Base-by-base conservation (phyloP, 495 filamentous ascomycete genomes). In the Penicillium mononematosum region DNA sequence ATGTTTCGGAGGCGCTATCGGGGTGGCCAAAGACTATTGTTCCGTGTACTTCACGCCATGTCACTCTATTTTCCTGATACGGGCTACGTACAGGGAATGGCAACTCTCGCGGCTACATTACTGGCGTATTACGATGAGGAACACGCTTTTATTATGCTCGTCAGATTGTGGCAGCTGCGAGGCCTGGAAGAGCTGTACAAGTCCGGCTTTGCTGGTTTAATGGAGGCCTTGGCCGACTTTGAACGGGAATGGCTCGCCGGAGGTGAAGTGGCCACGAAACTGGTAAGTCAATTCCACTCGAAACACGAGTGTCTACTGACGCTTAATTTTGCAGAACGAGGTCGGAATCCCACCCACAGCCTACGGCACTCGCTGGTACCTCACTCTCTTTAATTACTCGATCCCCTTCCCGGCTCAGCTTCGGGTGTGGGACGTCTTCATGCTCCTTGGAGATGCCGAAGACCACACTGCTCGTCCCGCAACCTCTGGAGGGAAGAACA, bases 81-180 rank as follows among this genome's bases (percentile, higher is more conserved):
- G 3, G 93, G 94, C 3, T 99, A 99, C 71, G 94, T 99, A 4
- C 94, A 99, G 70, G 94, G 94, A 36, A 99, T 99, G 94, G 94
- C 94, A 1, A 87, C 91, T 20, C 80, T 98, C 29, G 92, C 90
- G 5, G 92, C 95, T 2, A 98, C 95, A 1, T 79, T 99, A 9
- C 82, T 99, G 5, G 96, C 93, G 61, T 99, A 98, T 67, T 99
- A 88, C 67, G 95, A 98, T 48, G 94, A 99, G 70, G 95, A 96
- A 70, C 84, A 83, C 60, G 83, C 90, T 2, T 99, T 99, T 65
- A 83, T 98, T 43, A 98, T 98, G 93, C 73, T 98, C 25, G 92
- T 94, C 6, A 83, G 94, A 24, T 75, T 99, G 53, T 98, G 92
- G 91, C 83, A 90, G 66, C 78, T 94, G 42, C 84, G 94, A 32